Percentiles rank a stretch among this genome's conserved stretches.
Evolutionary conservation across 345 rosid species (phyloP).

Genomic region (Leavenworthia alabamica): DNA sequence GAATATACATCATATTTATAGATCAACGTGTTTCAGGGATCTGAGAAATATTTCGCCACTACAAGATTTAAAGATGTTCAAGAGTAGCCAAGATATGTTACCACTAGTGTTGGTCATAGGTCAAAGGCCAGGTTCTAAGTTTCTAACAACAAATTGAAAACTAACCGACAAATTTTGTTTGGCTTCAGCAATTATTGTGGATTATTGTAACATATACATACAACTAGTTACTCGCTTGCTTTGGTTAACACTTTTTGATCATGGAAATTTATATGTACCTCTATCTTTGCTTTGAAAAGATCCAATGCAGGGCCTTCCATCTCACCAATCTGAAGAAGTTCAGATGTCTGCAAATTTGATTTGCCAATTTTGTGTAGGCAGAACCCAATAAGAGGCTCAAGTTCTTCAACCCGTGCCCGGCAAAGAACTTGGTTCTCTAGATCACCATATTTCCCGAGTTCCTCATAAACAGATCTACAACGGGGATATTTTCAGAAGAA

Average conservation of each 20-base stretch:
- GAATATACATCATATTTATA: background rate
- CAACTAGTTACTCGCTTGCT: background rate
- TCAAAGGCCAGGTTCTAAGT: slow-evolving; percentile 4
- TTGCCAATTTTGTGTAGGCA: slow-evolving; percentile 92
- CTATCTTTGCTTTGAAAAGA: slow-evolving; percentile 90
- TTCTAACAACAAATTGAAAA: background rate
- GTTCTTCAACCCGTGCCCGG: slow-evolving; percentile 94
- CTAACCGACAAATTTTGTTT: background rate
- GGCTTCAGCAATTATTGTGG: background rate
- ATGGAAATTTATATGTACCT: slow-evolving; percentile 41
- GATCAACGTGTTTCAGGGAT: background rate
- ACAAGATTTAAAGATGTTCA: slow-evolving; percentile 8
- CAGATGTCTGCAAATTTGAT: slow-evolving; percentile 84
- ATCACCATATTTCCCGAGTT: slow-evolving; percentile 97
- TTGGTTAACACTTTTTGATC: background rate
- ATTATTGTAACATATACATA: background rate
- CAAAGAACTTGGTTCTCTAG: slow-evolving; percentile 92
- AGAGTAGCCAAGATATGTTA: background rate
- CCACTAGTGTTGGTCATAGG: background rate
- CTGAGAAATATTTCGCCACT: background rate
- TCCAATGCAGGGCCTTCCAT: slow-evolving; percentile 98
- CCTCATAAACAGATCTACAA: slow-evolving; percentile 90
- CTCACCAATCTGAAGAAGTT: slow-evolving; percentile 85
- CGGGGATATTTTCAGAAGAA: background rate
- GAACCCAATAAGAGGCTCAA: slow-evolving; percentile 87